phyloP scores from a whole-genome alignment of 345 rosid genomes.

The Bretschneidera sinensis region DNA sequence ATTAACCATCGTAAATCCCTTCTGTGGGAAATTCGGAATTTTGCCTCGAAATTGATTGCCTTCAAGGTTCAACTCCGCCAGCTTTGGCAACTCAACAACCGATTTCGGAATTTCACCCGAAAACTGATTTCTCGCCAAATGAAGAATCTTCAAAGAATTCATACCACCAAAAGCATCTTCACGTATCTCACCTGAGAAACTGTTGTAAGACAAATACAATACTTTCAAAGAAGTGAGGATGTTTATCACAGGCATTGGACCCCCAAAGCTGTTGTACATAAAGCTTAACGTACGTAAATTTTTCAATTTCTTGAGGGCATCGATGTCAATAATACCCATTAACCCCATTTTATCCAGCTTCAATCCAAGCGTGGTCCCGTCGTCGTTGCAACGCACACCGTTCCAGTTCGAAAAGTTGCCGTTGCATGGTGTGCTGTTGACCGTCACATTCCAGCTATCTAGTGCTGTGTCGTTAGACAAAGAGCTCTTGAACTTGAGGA shows the following conservation, averaged over 20 bases:
- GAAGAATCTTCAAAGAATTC: constrained; percentile 42
- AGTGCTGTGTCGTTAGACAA: constrained; percentile 29
- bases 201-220: constrained; percentile 53
- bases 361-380: constrained; percentile 33
- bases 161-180: constrained; percentile 43
- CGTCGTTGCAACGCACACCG: constrained; percentile 45
- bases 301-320: constrained; percentile 24
- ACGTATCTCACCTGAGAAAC: constrained; percentile 44
- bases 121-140: constrained; percentile 50
- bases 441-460: constrained; percentile 32
- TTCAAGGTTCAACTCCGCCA: constrained; percentile 43
- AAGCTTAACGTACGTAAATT: constrained; percentile 52
- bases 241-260: constrained; percentile 44
- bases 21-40: constrained; percentile 47
- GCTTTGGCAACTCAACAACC: constrained; percentile 31
- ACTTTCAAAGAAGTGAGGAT: constrained; percentile 33
- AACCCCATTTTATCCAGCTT: constrained; percentile 56
- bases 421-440: constrained; percentile 35
- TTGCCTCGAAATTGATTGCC: constrained; percentile 52
- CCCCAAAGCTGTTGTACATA: constrained; percentile 52
- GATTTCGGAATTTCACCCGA: constrained; percentile 57
- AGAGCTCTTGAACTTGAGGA: constrained; percentile 51
- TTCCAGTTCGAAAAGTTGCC: constrained; percentile 35
- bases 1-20: constrained; percentile 31
- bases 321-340: constrained; percentile 41